Base-by-base conservation (phyloP, 1,139 yeast genomes). In the Neolecta irregularis region DNA sequence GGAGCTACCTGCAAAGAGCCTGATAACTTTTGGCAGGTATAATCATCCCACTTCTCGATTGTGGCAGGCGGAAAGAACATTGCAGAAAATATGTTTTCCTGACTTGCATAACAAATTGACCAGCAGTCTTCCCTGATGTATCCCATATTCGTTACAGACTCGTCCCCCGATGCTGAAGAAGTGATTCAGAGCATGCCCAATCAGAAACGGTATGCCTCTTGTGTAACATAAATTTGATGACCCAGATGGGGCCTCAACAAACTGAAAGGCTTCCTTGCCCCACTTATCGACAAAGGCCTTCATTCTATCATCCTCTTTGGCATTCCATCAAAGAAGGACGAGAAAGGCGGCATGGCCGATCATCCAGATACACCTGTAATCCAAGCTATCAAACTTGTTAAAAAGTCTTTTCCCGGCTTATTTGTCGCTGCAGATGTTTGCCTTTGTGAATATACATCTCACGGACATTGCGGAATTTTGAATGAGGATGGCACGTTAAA, bases 351-450 rank as follows among this genome's bases (percentile, higher is more conserved):
- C 2, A 72, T 83, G 30, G 98, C 99, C 2, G 98, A 88, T 55
- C 94, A 85, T 56, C 95, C 95, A 30, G 67, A 79, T 24, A 96
- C 98, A 0, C 98, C 98, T 2, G 96, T 88, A 3, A 85, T 88
- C 46, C 65, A 56, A 43, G 77, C 88, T 20, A 74, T 79, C 48
- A 75, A 72, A 51, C 64, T 68, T 2, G 65, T 88, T 42, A 66
- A 65, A 42, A 47, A 57, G 32, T 60, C 67, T 24, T 83, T 78
- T 58, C 96, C 98, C 4, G 77, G 71, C 29, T 64, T 88, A 42
- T 88, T 74, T 54, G 71, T 88, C 44, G 71, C 85, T 67, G 80
- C 94, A 53, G 99, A 88, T 53, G 96, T 88, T 18, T 88, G 99
- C 57, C 62, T 88, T 40, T 88, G 99, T 61, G 99, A 88, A 58